Evolutionary conservation across 2,329 filamentous ascomycete species (phyloP), one percentile per base, ranked within the genome.

Genomic region (Fusarium duplospermum): DNA sequence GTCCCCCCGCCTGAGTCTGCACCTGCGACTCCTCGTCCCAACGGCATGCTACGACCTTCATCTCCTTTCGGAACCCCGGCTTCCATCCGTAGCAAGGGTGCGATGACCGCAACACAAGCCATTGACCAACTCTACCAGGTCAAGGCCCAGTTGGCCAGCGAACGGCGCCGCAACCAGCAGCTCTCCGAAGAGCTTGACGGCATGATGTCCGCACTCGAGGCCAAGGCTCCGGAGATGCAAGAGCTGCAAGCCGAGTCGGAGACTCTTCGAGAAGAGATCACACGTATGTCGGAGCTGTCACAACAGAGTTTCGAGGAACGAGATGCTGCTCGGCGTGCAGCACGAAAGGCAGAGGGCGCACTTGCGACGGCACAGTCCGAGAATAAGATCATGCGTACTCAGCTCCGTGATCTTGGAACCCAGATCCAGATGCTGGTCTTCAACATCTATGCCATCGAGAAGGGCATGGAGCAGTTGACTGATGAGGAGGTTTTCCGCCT

Each of bases 391-490:
- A 86, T 97, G 27, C 93, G 93, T 61, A 93, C 95, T 74, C 95
- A 98, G 81, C 87, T 98, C 10, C 93, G 96, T 36, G 96, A 98
- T 81, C 88, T 97, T 22, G 95, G 95, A 77, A 92, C 93, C 1
- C 95, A 99, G 82, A 90, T 98, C 73, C 97, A 97, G 81, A 92
- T 97, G 80, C 89, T 99, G 7, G 88, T 98, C 6, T 93, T 97
- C 82, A 96, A 98, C 82, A 89, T 95, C 66, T 92, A 97, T 78
- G 91, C 94, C 22, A 90, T 92, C 64, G 93, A 98, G 78, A 93
- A 94, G 81, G 96, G 95, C 27, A 84, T 93, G 56, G 91, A 93
- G 42, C 88, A 92, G 64, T 87, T 97, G 56, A 91, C 88, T 8
- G 87, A 90, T 0, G 92, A 94, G 70, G 94, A 98, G 75, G 90